Evolutionary conservation across 169 alveolate genomes (phyloP).

Genomic region (Plasmodium sp.): DNA sequence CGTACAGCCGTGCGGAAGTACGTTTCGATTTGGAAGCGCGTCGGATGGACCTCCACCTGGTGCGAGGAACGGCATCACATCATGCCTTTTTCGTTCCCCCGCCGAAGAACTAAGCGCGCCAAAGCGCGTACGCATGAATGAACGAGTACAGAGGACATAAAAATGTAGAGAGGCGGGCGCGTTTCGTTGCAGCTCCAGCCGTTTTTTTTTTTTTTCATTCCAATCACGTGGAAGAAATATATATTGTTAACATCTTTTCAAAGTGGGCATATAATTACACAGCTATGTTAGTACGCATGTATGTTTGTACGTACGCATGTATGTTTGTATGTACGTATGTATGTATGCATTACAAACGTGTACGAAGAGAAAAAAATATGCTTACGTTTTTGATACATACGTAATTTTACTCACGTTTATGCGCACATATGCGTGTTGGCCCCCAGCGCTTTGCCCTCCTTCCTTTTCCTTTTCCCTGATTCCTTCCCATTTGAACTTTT

Average conservation of each 20-base stretch:
- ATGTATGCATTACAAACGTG: not conserved
- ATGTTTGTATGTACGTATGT: too few relatives aligned
- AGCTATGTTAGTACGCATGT: not conserved
- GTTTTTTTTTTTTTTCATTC: not conserved
- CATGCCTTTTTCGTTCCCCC: not conserved
- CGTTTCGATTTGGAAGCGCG: not conserved
- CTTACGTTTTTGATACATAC: not conserved
- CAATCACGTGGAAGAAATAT: not conserved
- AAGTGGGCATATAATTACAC: not conserved
- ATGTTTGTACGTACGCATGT: too few relatives aligned
- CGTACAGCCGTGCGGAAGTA: not conserved
- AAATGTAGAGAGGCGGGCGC: not conserved
- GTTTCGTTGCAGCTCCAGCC: not conserved
- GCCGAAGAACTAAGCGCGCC: not conserved
- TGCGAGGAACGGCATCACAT: not conserved
- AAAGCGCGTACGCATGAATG: not conserved
- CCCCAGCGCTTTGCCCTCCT: not conserved
- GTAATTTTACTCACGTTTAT: not conserved
- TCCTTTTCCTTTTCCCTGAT: not conserved
- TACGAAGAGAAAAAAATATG: not conserved
- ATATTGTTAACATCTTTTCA: not conserved
- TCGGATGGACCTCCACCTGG: not conserved
- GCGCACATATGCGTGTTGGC: not conserved
- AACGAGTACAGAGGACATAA: not conserved
- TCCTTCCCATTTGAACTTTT: not conserved